A percentile compares a stretch with the other conserved stretches of the same genome.
These are phyloP conservation scores for Mycena vitilis DNA, from an alignment of 768 basidiomycete species.

Conservation along the genomic window DNA sequence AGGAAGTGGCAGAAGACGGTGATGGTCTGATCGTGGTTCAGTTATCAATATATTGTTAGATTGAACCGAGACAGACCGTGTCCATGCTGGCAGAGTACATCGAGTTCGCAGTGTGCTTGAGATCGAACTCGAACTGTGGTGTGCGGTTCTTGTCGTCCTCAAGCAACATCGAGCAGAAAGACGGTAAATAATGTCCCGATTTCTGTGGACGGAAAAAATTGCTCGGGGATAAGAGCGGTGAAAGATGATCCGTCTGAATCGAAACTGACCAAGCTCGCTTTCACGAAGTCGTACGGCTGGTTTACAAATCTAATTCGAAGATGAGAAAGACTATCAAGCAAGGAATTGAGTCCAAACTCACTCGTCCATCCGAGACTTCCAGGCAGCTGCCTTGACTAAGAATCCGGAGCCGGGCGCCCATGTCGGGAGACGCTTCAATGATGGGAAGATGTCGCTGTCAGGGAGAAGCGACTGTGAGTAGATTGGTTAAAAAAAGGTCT, in stretches of 20 bases:
- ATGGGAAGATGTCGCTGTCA: constrained; percentile 50
- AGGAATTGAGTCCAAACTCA: background rate
- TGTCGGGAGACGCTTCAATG: constrained; percentile 66
- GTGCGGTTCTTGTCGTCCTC: constrained; percentile 57
- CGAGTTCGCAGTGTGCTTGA: constrained; percentile 87
- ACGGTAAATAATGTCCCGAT: constrained; percentile 52
- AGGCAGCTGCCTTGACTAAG: constrained; percentile 65
- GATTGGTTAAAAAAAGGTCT: background rate
- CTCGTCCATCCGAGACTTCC: constrained; percentile 74
- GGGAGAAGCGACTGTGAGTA: constrained; percentile 7
- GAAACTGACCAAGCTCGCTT: constrained; percentile 64
- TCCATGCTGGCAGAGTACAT: constrained; percentile 80
- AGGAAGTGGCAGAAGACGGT: constrained; percentile 70
- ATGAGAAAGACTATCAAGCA: constrained; percentile 2
- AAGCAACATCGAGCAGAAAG: constrained; percentile 65
- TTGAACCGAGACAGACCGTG: constrained; percentile 54
- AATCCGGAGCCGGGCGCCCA: constrained; percentile 81
- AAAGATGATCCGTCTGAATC: constrained; percentile 12
- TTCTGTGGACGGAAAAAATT: constrained; percentile 46
- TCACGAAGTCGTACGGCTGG: constrained; percentile 68
- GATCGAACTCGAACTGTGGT: constrained; percentile 69
- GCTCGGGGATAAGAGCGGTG: constrained; percentile 21
- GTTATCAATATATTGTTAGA: background rate
- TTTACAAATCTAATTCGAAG: constrained; percentile 58
- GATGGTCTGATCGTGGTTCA: constrained; percentile 56